These are phyloP conservation scores for Amyloporia xantha DNA, from an alignment of 768 basidiomycete genomes.

Conservation along the genomic window DNA sequence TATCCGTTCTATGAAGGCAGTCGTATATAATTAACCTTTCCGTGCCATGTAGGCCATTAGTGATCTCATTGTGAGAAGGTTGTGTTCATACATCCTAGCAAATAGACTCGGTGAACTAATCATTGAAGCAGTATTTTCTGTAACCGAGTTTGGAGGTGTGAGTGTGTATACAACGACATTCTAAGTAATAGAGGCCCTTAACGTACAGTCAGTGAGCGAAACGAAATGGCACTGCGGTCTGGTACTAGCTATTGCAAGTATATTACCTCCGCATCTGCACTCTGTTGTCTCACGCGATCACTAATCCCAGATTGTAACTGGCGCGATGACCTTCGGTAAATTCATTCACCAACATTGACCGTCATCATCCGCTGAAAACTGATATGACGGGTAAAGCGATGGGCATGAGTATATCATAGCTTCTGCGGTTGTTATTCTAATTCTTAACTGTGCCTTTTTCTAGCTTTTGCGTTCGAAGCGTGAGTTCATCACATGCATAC, in stretches of 20 bases:
- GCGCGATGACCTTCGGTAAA: background rate
- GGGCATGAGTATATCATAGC: no score
- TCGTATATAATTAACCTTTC: background rate
- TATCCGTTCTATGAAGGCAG: background rate
- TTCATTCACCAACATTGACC: no score
- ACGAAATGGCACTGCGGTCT: slow-evolving; percentile 10
- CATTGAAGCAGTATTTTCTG: slow-evolving; percentile 15
- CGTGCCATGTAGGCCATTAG: slow-evolving; percentile 15
- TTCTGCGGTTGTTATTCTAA: background rate
- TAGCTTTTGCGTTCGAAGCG: background rate
- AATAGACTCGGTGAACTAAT: no score
- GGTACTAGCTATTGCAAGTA: slow-evolving; percentile 15
- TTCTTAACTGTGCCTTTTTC: background rate
- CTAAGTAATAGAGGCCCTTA: background rate
- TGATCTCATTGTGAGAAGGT: slow-evolving; percentile 20
- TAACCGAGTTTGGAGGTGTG: slow-evolving; percentile 19
- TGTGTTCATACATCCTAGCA: no score
- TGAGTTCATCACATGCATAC: background rate
- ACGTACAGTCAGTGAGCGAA: slow-evolving; percentile 13
- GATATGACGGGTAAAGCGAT: no score
- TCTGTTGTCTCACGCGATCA: background rate
- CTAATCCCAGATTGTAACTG: background rate
- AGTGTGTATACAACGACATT: background rate
- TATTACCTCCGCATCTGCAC: background rate
- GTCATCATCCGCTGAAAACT: no score